phyloP scores from a whole-genome alignment of 148 eudicot genomes.

The Rhododendron vialii region DNA sequence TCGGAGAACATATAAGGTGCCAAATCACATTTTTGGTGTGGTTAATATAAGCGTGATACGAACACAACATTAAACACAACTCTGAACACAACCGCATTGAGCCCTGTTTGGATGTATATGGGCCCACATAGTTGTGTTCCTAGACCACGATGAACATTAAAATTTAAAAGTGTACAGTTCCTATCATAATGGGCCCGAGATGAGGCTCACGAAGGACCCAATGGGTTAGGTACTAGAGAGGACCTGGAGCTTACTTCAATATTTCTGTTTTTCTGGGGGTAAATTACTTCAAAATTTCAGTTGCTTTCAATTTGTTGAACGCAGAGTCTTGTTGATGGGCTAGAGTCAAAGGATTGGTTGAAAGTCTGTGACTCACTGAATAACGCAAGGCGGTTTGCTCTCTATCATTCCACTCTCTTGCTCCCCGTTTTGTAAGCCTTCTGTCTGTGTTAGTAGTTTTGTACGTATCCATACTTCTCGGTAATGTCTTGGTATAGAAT shows the following conservation, averaged over 20 bases:
- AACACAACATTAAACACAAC: neutral
- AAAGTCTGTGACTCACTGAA: constrained; percentile 79
- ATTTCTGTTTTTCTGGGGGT: neutral
- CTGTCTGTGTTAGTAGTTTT: neutral
- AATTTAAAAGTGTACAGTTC: neutral
- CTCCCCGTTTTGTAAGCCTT: constrained; percentile 67
- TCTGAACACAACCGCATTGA: neutral
- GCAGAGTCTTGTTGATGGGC: constrained; percentile 69
- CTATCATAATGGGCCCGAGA: neutral
- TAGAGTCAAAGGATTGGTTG: constrained; percentile 92
- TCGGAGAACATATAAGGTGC: neutral
- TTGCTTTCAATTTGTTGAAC: neutral
- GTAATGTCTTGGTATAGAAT: neutral
- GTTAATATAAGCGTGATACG: neutral
- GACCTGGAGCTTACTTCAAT: neutral
- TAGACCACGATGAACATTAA: neutral
- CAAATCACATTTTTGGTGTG: neutral
- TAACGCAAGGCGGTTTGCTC: constrained; percentile 59
- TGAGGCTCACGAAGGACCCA: neutral
- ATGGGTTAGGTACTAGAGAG: neutral
- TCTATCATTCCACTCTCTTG: constrained; percentile 57
- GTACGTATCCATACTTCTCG: neutral
- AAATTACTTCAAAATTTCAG: neutral
- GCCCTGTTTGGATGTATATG: too few species aligned
- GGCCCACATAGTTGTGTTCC: neutral